Conservation (phyloP, 2,329 filamentous ascomycete genomes). For the Neocucurbitaria cava region DNA sequence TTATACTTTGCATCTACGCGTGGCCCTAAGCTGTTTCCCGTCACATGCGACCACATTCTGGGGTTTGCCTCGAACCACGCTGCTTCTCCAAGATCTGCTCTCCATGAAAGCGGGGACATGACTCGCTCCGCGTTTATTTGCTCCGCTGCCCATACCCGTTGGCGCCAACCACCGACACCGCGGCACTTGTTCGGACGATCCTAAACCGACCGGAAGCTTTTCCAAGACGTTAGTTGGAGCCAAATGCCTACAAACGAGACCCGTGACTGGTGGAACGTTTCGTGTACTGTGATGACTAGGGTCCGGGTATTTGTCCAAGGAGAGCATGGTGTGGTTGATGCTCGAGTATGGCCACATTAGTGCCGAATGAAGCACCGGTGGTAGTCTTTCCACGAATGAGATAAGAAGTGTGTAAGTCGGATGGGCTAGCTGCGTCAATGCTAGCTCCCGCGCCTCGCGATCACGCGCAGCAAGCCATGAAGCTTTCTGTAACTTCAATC, state of each 20-base stretch:
- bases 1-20: conserved; percentile 25
- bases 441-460: conserved; percentile 12
- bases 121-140: conserved; percentile 19
- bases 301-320: conserved; percentile 5
- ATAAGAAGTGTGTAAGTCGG: background rate
- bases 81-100: conserved; percentile 22
- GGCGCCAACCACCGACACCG: conserved; percentile 15
- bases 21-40: conserved; percentile 4
- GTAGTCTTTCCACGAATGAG: conserved; percentile 13
- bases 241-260: background rate
- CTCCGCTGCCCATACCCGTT: conserved; percentile 16
- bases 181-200: conserved; percentile 18
- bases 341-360: background rate
- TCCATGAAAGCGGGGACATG: conserved; percentile 24
- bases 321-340: conserved; percentile 1
- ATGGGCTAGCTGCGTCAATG: conserved; percentile 6
- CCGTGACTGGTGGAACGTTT: conserved; percentile 12
- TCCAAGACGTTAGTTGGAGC: conserved; percentile 5
- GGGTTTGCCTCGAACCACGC: conserved; percentile 14
- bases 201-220: conserved; percentile 11
- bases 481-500: conserved; percentile 15
- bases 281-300: conserved; percentile 1
- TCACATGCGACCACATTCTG: conserved; percentile 14
- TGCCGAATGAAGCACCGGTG: too few species aligned
- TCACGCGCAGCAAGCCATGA: conserved; percentile 12